These are phyloP conservation scores for Rubroboletus pulcherrimus DNA, from an alignment of 768 basidiomycete genomes.

Conservation along the genomic window DNA sequence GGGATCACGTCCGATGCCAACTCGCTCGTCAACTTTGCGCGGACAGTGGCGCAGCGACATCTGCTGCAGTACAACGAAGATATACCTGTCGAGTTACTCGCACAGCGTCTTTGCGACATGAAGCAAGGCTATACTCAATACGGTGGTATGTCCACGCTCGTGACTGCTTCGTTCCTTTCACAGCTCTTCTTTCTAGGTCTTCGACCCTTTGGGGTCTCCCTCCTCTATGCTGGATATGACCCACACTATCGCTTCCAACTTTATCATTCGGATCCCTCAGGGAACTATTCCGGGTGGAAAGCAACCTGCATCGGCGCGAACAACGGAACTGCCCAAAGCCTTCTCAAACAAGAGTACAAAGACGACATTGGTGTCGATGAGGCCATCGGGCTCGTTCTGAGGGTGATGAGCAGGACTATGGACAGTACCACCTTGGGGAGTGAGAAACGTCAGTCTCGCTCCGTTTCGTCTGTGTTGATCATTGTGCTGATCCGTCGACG, in stretches of 20 bases:
- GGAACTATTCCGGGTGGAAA: slow-evolving; percentile 98
- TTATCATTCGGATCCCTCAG: slow-evolving; percentile 97
- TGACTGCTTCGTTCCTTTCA: neutral
- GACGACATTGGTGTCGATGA: slow-evolving; percentile 90
- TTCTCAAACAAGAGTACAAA: slow-evolving; percentile 98
- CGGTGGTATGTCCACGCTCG: slow-evolving; percentile 58
- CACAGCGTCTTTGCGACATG: slow-evolving; percentile 91
- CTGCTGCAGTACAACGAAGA: slow-evolving; percentile 92
- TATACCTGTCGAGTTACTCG: slow-evolving; percentile 94
- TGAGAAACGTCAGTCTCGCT: slow-evolving; percentile 75
- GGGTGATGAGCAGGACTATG: slow-evolving; percentile 99
- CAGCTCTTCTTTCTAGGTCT: slow-evolving; percentile 49
- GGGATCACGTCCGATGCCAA: slow-evolving; percentile 97
- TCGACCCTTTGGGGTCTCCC: slow-evolving; percentile 95
- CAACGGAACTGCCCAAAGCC: slow-evolving; percentile 90
- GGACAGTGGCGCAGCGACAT: slow-evolving; percentile 87
- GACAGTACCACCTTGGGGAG: slow-evolving; percentile 95
- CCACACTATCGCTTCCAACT: slow-evolving; percentile 95
- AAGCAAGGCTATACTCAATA: slow-evolving; percentile 99
- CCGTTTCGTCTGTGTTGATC: slow-evolving; percentile 21
- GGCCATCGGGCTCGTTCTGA: slow-evolving; percentile 86
- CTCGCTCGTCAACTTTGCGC: slow-evolving; percentile 92
- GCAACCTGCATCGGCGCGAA: slow-evolving; percentile 99
- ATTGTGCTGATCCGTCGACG: neutral
- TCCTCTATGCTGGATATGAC: slow-evolving; percentile 96